Evolutionary conservation across 2,329 filamentous ascomycete species (phyloP).

Genomic region (Acephala macrosclerotiorum): DNA sequence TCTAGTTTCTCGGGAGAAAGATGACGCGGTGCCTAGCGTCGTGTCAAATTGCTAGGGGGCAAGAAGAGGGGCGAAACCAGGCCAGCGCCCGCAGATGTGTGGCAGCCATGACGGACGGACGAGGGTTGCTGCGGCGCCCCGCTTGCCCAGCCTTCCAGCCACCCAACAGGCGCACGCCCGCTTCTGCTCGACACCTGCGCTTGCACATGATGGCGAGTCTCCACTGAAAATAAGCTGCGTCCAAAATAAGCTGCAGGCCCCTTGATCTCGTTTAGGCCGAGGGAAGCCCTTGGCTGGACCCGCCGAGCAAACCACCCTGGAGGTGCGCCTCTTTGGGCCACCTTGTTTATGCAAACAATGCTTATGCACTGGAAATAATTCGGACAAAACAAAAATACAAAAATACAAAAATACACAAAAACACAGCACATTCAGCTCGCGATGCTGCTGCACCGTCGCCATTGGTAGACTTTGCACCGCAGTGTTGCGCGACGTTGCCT

Average conservation of each 20-base stretch:
- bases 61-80: slow-evolving; percentile 8
- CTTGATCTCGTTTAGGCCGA: slow-evolving; percentile 24
- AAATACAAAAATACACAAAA: background rate
- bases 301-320: background rate
- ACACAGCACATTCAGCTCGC: background rate
- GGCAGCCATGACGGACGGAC: background rate
- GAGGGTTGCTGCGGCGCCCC: no score
- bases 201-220: background rate
- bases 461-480: background rate
- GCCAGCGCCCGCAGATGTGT: background rate
- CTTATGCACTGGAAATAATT: slow-evolving; percentile 9
- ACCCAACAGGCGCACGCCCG: background rate
- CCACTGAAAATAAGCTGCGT: background rate
- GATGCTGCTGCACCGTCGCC: background rate
- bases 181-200: background rate
- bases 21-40: slow-evolving; percentile 34
- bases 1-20: slow-evolving; percentile 18
- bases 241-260: slow-evolving; percentile 23
- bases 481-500: background rate
- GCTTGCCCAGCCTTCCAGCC: background rate
- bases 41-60: slow-evolving; percentile 33
- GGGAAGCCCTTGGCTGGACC: background rate
- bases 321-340: background rate
- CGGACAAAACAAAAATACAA: background rate
- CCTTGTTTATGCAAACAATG: slow-evolving; percentile 4